phyloP scores from a whole-genome alignment of 495 filamentous ascomycete genomes.

The Aspergillus baeticus region DNA sequence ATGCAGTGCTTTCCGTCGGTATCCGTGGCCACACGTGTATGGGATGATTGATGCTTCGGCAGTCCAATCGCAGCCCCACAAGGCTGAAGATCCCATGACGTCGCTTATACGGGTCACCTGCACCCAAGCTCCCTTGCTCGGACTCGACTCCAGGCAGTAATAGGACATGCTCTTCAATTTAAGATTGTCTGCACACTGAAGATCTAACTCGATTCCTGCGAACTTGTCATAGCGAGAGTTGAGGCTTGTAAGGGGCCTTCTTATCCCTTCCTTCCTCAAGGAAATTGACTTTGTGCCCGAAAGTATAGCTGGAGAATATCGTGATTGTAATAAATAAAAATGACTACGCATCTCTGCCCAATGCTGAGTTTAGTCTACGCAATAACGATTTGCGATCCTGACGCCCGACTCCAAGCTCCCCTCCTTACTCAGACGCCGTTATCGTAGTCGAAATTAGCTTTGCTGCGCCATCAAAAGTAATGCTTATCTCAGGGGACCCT shows the following conservation, averaged over 20 bases:
- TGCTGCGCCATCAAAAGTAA: no score
- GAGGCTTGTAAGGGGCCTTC: no score
- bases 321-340: no score
- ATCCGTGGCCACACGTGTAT: no score
- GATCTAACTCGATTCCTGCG: no score
- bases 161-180: not conserved
- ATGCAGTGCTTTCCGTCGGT: not conserved
- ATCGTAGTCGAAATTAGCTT: not conserved
- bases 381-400: not conserved
- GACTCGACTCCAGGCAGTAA: not conserved
- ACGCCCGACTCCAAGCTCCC: not conserved
- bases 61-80: slow-evolving; percentile 5
- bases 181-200: no score
- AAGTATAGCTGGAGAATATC: no score
- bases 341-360: no score
- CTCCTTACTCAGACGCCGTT: not conserved
- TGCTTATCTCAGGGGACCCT: not conserved
- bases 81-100: slow-evolving; percentile 17
- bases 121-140: not conserved
- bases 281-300: no score
- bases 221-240: no score
- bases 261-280: no score
- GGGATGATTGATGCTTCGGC: no score
- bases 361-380: not conserved
- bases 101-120: not conserved